Percentiles rank a stretch among this genome's conserved stretches.
Evolutionary conservation across 1,139 yeast species (phyloP).

Genomic region (Suhomyces kunorum): DNA sequence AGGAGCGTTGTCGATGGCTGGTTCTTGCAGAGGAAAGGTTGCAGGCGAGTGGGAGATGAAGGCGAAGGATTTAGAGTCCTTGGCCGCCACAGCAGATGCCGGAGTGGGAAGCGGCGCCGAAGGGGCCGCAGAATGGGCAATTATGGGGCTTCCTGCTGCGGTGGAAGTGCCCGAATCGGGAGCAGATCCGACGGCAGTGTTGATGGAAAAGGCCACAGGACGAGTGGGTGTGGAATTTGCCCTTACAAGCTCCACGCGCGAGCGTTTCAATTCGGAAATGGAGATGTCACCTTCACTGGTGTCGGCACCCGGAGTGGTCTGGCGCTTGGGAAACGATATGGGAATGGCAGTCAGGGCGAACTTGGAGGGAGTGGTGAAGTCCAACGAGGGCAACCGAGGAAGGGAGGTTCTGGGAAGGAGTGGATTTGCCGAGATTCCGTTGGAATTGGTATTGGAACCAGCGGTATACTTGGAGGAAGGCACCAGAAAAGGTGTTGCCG

Average conservation of each 20-base stretch:
- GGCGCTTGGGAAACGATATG: not conserved
- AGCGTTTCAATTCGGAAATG: constrained; percentile 16
- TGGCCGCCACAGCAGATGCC: constrained; percentile 1
- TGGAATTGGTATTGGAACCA: not conserved
- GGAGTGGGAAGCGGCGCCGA: not conserved
- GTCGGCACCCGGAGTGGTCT: constrained; percentile 13
- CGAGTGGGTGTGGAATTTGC: constrained; percentile 1
- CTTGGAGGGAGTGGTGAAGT: constrained; percentile 17
- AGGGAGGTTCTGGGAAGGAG: constrained; percentile 3
- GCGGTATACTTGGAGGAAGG: constrained; percentile 2
- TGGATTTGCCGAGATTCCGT: not conserved
- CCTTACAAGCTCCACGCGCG: constrained; percentile 5
- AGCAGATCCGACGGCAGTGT: constrained; percentile 1
- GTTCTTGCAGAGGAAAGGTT: constrained; percentile 81
- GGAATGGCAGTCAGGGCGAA: too few relatives aligned
- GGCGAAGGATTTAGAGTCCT: constrained; percentile 55
- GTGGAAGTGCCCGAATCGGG: constrained; percentile 2
- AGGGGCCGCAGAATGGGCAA: not conserved
- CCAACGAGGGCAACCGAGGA: constrained; percentile 10
- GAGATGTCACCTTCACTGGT: constrained; percentile 19
- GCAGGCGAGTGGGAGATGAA: constrained; percentile 90
- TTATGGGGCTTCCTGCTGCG: not conserved
- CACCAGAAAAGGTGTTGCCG: constrained; percentile 12
- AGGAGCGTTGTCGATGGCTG: constrained; percentile 84
- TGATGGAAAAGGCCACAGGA: not conserved